phyloP scores from a whole-genome alignment of 192 early-diverging fungal genomes.

The Backusella tuberculispora region DNA sequence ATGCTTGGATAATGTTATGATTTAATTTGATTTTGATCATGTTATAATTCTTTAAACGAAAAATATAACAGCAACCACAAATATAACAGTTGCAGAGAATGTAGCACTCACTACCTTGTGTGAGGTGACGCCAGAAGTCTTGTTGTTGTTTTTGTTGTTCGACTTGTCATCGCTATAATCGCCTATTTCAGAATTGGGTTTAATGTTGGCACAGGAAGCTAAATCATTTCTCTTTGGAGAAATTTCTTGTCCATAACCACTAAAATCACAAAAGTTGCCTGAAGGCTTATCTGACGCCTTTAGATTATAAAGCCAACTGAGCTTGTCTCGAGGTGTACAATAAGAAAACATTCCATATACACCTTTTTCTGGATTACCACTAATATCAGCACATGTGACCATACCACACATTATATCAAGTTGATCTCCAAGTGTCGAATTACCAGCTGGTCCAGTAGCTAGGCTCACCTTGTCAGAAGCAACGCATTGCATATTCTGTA shows the following conservation, averaged over 20 bases:
- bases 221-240: conserved; percentile 29
- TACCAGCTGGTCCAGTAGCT: conserved; percentile 27
- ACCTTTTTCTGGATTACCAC: conserved; percentile 45
- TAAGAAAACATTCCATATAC: conserved; percentile 53
- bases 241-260: conserved; percentile 25
- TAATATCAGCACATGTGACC: conserved; percentile 51
- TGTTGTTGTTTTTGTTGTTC: background rate
- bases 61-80: background rate
- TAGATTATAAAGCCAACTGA: conserved; percentile 51
- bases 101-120: background rate
- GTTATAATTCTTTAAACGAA: background rate
- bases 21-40: background rate
- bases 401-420: conserved; percentile 51
- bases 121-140: background rate
- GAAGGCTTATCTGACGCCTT: conserved; percentile 27
- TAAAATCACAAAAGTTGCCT: conserved; percentile 24
- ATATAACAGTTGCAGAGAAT: conserved; percentile 3
- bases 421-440: conserved; percentile 39
- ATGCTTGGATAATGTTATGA: background rate
- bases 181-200: conserved; percentile 6
- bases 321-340: conserved; percentile 48
- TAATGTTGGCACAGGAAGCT: conserved; percentile 13
- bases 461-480: conserved; percentile 41
- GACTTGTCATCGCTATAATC: background rate
- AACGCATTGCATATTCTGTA: conserved; percentile 57